Percentiles rank a stretch among this genome's conserved stretches.
phyloP scores from a whole-genome alignment of 805 yeast genomes.

The Metschnikowia reukaufii region DNA sequence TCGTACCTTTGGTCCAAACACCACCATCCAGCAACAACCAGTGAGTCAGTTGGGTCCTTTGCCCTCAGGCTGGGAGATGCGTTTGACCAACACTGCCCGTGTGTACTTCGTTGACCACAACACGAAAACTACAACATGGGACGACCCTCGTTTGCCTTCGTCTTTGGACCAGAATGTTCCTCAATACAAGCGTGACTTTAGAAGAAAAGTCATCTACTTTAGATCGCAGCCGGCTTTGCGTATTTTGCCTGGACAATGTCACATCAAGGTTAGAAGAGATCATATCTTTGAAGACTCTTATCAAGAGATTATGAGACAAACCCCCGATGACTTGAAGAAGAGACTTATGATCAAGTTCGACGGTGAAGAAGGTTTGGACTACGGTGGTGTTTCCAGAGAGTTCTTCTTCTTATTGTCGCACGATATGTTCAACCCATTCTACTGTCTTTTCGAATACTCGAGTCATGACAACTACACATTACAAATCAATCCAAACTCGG shows the following conservation, averaged over 20 bases:
- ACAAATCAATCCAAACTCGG: slow-evolving; percentile 97
- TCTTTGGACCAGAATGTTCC: slow-evolving; percentile 98
- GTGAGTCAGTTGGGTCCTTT: slow-evolving; percentile 96
- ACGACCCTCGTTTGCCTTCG: slow-evolving; percentile 97
- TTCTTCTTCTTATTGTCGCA: slow-evolving; percentile 95
- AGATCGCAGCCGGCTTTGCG: slow-evolving; percentile 97
- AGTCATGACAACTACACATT: slow-evolving; percentile 97
- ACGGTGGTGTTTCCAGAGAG: slow-evolving; percentile 99
- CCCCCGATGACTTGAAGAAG: slow-evolving; percentile 97
- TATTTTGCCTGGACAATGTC: slow-evolving; percentile 98
- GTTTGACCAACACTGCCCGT: slow-evolving; percentile 96
- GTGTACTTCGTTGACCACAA: slow-evolving; percentile 98
- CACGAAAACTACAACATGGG: slow-evolving; percentile 99
- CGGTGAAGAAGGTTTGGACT: slow-evolving; percentile 99
- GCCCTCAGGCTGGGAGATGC: slow-evolving; percentile 99
- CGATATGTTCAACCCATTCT: slow-evolving; percentile 98
- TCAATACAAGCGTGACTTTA: slow-evolving; percentile 97
- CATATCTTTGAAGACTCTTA: slow-evolving; percentile 96
- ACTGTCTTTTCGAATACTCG: slow-evolving; percentile 94
- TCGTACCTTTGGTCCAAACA: slow-evolving; percentile 86
- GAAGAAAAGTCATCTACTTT: slow-evolving; percentile 96
- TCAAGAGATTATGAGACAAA: slow-evolving; percentile 98
- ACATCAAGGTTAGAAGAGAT: slow-evolving; percentile 94
- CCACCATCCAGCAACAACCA: slow-evolving; percentile 96
- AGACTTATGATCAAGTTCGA: slow-evolving; percentile 97